Evolutionary conservation across 345 rosid genomes (phyloP), one percentile per base, ranked within the genome.

Genomic region (Corchorus olitorius): DNA sequence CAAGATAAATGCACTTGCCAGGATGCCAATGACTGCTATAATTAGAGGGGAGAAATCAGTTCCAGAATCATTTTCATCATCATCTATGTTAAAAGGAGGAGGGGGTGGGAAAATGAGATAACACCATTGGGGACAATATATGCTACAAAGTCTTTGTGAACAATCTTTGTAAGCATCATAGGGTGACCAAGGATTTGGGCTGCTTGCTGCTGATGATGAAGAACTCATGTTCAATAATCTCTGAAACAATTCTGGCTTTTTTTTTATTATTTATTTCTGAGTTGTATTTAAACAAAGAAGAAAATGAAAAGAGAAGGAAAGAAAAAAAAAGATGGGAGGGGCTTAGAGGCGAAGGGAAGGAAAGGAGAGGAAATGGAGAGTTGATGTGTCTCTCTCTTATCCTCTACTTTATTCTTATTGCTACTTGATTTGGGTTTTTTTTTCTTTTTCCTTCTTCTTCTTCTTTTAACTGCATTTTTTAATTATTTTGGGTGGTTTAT

Each of bases 51-150:
- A 91, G 82, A 91, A 86, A 53, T 75, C 81, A 17, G 89, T 52
- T 49, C 83, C 17, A 8, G 50, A 12, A n/a, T 59, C 81, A 34
- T 87, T 83, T 10, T 65, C 81, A 63, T 73, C 89, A 15, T 86
- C 91, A 17, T 56, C 80, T 6, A 74, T 34, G 71, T 53, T 6
- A 14, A 75, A 80, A 48, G 96, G 86, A 22, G 97, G 93, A 2
- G 95, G 97, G 50, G 97, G 97, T 45, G 95, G 88, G 90, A 91
- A 90, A 73, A 87, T 74, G 62, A 88, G 73, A 83, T 89, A 91
- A 78, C 97, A 94, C 95, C 97, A 87, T 76, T 93, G 95, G 0
- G 97, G 97, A 64, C 98, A 94, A 78, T 90, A 91, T 8, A 90
- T 74, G 89, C 89, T 93, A 67, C 99, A 95, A 67, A 95, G 72